These are phyloP conservation scores for Mortierella sp. DNA, from an alignment of 371 early-diverging fungal species.

Conservation along the genomic window DNA sequence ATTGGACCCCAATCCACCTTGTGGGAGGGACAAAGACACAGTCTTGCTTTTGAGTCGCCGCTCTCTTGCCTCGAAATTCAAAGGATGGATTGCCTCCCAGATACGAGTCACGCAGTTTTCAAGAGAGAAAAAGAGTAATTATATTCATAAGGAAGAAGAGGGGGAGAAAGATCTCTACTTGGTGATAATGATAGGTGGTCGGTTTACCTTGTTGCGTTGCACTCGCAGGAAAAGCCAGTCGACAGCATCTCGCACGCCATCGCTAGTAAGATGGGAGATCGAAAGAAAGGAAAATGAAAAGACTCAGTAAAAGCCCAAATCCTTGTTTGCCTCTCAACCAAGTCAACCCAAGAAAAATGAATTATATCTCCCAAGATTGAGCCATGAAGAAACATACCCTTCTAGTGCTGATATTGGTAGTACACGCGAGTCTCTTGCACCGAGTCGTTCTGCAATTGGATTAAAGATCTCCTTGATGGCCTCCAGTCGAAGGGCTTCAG, in stretches of 20 bases:
- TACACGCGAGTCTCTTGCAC: constrained; percentile 76
- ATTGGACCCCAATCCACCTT: too few relatives aligned
- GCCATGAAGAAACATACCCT: constrained; percentile 66
- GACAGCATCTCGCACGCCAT: constrained; percentile 86
- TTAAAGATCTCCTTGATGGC: constrained; percentile 93
- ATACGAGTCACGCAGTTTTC: too few relatives aligned
- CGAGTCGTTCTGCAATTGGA: constrained; percentile 84
- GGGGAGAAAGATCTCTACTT: constrained; percentile 22
- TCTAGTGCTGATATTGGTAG: constrained; percentile 82
- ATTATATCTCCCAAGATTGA: background rate
- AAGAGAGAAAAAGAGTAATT: too few relatives aligned
- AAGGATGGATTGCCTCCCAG: too few relatives aligned
- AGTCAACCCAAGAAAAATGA: background rate
- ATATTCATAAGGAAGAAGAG: too few relatives aligned
- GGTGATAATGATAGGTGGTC: constrained; percentile 75
- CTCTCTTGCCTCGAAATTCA: too few relatives aligned
- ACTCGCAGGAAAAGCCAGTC: constrained; percentile 87
- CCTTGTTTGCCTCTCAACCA: too few relatives aligned
- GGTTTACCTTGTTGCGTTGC: constrained; percentile 79
- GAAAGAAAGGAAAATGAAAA: background rate
- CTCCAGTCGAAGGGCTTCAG: constrained; percentile 80
- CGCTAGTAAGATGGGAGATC: constrained; percentile 55
- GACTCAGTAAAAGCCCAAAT: background rate
- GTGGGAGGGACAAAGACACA: too few relatives aligned
- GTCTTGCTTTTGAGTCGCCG: too few relatives aligned